Evolutionary conservation across 306 rosid species (phyloP).

Genomic region (Sindora glabra): DNA sequence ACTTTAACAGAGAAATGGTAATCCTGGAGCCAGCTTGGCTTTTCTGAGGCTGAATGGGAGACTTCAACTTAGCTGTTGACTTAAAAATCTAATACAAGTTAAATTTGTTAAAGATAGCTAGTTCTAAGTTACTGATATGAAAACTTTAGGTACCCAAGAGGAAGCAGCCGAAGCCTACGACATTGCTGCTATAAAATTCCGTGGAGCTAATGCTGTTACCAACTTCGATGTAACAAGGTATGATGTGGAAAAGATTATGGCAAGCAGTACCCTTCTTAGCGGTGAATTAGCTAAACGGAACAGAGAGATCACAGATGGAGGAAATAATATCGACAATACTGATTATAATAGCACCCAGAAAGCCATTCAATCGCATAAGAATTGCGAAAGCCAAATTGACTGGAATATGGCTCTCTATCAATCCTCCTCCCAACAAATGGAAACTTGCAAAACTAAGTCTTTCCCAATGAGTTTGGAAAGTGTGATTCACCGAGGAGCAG

Average conservation of each 20-base stretch:
- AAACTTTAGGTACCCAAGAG: constrained; percentile 75
- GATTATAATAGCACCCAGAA: constrained; percentile 29
- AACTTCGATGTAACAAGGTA: constrained; percentile 82
- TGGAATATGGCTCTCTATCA: constrained; percentile 54
- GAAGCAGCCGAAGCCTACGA: constrained; percentile 97
- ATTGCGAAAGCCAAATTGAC: constrained; percentile 36
- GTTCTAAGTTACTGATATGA: constrained; percentile 7
- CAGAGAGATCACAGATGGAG: constrained; percentile 22
- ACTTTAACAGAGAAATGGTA: constrained; percentile 11
- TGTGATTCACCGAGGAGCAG: constrained; percentile 33
- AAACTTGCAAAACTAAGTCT: constrained; percentile 17
- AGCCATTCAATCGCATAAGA: constrained; percentile 27
- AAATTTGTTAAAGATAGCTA: background rate
- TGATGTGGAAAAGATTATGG: constrained; percentile 74
- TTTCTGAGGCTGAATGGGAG: constrained; percentile 25
- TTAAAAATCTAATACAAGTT: background rate
- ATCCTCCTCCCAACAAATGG: constrained; percentile 25
- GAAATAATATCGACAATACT: constrained; percentile 23
- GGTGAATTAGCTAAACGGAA: constrained; percentile 61
- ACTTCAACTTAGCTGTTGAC: constrained; percentile 1
- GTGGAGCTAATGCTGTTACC: constrained; percentile 80
- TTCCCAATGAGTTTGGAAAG: constrained; percentile 24
- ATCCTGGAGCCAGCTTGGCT: constrained; percentile 18
- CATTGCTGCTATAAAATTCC: constrained; percentile 79
- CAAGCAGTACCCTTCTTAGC: constrained; percentile 65